Evolutionary conservation across 148 eudicot genomes (phyloP).

Genomic region (Nyssa sinensis): DNA sequence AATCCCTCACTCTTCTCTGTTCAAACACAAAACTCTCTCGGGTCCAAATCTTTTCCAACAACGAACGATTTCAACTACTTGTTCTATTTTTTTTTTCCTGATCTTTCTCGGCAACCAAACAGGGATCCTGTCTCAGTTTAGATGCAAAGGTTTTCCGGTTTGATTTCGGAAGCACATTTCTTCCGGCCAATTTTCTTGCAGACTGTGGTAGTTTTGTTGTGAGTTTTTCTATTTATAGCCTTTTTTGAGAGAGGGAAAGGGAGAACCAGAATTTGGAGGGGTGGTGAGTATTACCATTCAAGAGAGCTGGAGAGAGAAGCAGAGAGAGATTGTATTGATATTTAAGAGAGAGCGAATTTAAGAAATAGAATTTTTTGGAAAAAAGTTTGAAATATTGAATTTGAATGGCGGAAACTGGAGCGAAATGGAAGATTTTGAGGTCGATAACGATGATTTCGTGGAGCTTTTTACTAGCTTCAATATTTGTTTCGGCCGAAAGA

Average conservation of each 20-base stretch:
- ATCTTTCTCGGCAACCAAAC: neutral
- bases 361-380: neutral
- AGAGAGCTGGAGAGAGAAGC: no score
- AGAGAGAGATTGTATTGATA: no score
- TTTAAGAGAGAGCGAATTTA: neutral
- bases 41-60: neutral
- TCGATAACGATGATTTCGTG: constrained; percentile 31
- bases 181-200: neutral
- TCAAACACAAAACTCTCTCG: neutral
- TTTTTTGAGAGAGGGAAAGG: neutral
- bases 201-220: neutral
- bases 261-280: no score
- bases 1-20: neutral
- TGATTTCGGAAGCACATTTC: neutral
- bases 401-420: constrained; percentile 18
- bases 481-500: constrained; percentile 65
- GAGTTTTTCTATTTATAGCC: neutral
- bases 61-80: neutral
- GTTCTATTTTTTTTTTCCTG: neutral
- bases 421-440: constrained; percentile 43
- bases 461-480: constrained; percentile 48
- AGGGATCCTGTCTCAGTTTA: neutral
- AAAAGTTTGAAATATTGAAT: neutral
- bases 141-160: neutral
- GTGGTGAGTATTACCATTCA: no score